These are phyloP conservation scores for Calocera cornea DNA, from an alignment of 768 basidiomycete species.

Conservation along the genomic window DNA sequence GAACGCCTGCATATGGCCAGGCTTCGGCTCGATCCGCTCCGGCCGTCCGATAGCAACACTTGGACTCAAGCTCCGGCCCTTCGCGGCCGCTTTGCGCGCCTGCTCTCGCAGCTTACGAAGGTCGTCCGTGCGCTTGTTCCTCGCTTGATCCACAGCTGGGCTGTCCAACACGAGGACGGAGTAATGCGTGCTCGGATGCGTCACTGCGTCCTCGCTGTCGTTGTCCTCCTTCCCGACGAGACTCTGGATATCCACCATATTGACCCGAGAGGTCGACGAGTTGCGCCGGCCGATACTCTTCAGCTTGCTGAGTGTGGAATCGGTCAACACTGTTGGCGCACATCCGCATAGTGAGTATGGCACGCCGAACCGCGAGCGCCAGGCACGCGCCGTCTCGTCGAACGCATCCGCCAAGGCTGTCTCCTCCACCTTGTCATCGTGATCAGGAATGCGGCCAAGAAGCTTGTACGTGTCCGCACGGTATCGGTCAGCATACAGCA, in stretches of 20 bases:
- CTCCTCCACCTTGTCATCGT: slow-evolving; percentile 39
- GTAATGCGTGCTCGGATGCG: slow-evolving; percentile 14
- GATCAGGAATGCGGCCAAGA: slow-evolving; percentile 20
- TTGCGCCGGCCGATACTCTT: neutral
- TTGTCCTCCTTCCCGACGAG: slow-evolving; percentile 7
- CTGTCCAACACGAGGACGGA: slow-evolving; percentile 8
- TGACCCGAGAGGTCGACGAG: neutral
- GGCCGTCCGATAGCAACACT: neutral
- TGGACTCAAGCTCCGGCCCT: slow-evolving; percentile 6
- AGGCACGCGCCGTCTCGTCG: slow-evolving; percentile 38
- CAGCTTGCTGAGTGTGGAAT: neutral
- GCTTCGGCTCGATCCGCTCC: neutral
- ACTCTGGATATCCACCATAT: neutral
- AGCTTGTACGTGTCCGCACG: slow-evolving; percentile 4
- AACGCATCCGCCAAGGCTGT: slow-evolving; percentile 32
- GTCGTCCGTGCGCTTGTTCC: neutral
- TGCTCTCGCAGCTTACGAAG: slow-evolving; percentile 6
- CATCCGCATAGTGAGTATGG: slow-evolving; percentile 51
- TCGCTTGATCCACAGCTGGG: neutral
- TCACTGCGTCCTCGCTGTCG: slow-evolving; percentile 9
- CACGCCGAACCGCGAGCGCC: slow-evolving; percentile 39
- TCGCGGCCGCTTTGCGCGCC: slow-evolving; percentile 1
- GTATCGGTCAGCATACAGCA: slow-evolving; percentile 40
- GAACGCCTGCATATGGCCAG: neutral
- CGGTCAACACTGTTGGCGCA: slow-evolving; percentile 23